Conservation (phyloP, 176 grass and related monocot genomes). For the Bolboschoenus planiculmis region DNA sequence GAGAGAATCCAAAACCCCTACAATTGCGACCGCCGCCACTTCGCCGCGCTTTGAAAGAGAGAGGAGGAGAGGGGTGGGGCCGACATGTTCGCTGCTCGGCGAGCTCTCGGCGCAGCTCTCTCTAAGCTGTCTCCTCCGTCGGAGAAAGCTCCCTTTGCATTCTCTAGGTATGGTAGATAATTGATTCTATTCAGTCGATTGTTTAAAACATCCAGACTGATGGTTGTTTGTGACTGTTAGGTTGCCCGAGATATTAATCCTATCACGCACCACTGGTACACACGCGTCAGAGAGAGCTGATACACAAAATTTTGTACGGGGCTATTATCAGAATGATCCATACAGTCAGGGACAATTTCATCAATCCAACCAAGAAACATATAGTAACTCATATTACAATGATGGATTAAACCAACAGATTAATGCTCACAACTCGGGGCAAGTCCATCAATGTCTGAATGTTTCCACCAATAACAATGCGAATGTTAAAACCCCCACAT, state of each 20-base stretch:
- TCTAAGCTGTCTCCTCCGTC: not conserved
- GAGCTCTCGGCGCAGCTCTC: not conserved
- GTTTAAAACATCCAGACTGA: not conserved
- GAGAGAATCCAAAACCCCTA: not conserved
- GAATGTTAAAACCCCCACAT: constrained; percentile 22
- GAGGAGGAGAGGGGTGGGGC: not conserved
- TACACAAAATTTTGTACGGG: not conserved
- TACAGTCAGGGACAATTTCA: constrained; percentile 2
- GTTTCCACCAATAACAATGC: constrained; percentile 25
- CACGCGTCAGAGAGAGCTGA: not conserved
- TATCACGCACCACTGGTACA: not conserved
- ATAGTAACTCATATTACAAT: constrained; percentile 22
- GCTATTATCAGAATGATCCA: constrained; percentile 5
- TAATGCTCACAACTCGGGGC: constrained; percentile 13
- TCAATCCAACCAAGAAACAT: constrained; percentile 11
- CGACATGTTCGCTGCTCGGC: not conserved
- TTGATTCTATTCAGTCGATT: no score
- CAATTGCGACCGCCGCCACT: not conserved
- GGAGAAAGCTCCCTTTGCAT: not conserved
- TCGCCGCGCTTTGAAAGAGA: not conserved
- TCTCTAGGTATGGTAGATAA: not conserved
- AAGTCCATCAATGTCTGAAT: constrained; percentile 30
- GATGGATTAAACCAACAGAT: not conserved
- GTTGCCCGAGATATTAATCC: not conserved
- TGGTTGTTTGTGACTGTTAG: not conserved